phyloP scores from a whole-genome alignment of 2,329 filamentous ascomycete genomes.

The Fusarium vanettenii region DNA sequence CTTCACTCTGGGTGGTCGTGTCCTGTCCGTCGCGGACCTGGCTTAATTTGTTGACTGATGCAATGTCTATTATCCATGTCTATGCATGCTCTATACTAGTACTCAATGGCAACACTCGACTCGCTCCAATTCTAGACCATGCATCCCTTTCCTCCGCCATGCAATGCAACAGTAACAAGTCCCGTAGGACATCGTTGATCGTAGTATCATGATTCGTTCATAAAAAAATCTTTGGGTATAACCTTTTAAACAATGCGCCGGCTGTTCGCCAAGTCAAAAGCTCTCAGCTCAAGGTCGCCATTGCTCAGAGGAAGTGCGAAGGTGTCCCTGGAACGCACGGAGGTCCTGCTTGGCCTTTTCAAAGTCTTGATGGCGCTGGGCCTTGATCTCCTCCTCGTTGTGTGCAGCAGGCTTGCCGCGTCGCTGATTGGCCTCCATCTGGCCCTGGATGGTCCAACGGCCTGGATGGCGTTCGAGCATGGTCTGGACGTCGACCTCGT shows the following conservation, averaged over 20 bases:
- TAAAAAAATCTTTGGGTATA: conserved; percentile 36
- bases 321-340: conserved; percentile 50
- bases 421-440: conserved; percentile 49
- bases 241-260: conserved; percentile 32
- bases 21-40: conserved; percentile 57
- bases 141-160: neutral
- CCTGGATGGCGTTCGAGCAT: conserved; percentile 57
- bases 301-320: conserved; percentile 14
- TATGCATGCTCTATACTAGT: conserved; percentile 19
- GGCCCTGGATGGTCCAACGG: conserved; percentile 54
- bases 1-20: conserved; percentile 73
- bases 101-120: conserved; percentile 24
- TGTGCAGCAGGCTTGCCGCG: conserved; percentile 28
- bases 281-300: conserved; percentile 10
- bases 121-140: neutral
- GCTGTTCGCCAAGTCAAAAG: conserved; percentile 5
- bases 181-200: conserved; percentile 25
- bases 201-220: conserved; percentile 39
- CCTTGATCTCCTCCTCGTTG: conserved; percentile 45
- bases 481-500: conserved; percentile 55
- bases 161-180: conserved; percentile 9
- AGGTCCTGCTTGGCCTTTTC: conserved; percentile 62
- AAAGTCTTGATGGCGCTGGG: conserved; percentile 53
- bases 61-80: conserved; percentile 2
- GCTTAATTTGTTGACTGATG: conserved; percentile 22